These are phyloP conservation scores for Boletus reticuloceps DNA, from an alignment of 768 basidiomycete genomes.

Conservation along the genomic window DNA sequence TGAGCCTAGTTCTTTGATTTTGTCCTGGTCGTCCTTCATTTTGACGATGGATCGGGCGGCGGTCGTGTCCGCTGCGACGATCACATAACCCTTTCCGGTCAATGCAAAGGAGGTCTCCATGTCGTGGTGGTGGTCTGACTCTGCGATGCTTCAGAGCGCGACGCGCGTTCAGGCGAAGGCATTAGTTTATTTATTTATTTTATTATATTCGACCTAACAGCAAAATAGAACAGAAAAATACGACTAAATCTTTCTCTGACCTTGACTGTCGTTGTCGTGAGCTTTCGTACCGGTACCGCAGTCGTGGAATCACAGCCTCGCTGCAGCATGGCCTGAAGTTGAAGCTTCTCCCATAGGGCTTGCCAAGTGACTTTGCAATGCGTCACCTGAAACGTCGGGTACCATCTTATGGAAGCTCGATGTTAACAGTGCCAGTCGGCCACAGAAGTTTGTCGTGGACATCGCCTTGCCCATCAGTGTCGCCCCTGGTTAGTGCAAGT, in stretches of 20 bases:
- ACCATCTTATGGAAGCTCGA: neutral
- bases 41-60: conserved; percentile 91
- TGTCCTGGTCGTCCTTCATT: conserved; percentile 97
- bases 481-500: neutral
- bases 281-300: too few relatives aligned
- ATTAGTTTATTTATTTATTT: conserved; percentile 16
- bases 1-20: conserved; percentile 87
- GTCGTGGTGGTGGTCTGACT: conserved; percentile 18
- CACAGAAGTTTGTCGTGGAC: neutral
- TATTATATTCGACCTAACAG: neutral
- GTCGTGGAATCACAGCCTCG: too few relatives aligned
- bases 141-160: conserved; percentile 11
- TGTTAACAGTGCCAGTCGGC: neutral
- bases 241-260: too few relatives aligned
- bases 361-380: neutral
- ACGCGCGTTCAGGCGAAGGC: conserved; percentile 29
- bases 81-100: conserved; percentile 89
- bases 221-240: neutral
- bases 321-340: too few relatives aligned
- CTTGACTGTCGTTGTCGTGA: too few relatives aligned
- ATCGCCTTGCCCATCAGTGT: neutral
- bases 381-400: neutral
- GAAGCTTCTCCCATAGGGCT: too few relatives aligned
- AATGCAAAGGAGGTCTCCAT: conserved; percentile 95
- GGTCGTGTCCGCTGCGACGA: conserved; percentile 89